Percentiles rank a stretch among this genome's conserved stretches.
Evolutionary conservation across 1,284 basidiomycete genomes (phyloP).

Genomic region (Apiotrichum veenhuisii): DNA sequence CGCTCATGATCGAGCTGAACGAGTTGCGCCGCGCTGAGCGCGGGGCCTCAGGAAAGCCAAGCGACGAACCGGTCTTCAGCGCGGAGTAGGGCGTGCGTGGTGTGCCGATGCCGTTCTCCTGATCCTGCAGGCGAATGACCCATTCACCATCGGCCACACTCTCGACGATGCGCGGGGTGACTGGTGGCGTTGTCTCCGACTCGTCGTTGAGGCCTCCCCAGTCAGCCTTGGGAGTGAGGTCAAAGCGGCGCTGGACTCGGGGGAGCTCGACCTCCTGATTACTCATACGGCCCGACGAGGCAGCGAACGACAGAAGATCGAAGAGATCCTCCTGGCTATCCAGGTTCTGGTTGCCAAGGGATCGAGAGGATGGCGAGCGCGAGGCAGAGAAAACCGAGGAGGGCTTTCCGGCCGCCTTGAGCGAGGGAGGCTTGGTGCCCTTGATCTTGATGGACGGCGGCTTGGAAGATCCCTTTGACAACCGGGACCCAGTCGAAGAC

Average conservation of each 20-base stretch:
- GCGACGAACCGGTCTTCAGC: not conserved
- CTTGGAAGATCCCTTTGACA: not conserved
- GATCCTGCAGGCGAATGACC: constrained; percentile 3
- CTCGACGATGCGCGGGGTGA: constrained; percentile 3
- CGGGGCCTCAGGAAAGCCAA: not conserved
- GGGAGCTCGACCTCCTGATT: constrained; percentile 14
- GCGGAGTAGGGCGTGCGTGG: not conserved
- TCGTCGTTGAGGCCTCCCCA: not conserved
- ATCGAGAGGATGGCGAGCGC: not conserved
- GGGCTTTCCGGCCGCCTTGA: not conserved
- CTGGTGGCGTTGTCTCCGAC: not conserved
- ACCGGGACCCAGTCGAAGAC: not conserved
- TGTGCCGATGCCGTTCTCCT: not conserved
- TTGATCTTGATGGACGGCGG: not conserved
- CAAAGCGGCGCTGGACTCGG: not conserved
- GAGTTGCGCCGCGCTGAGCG: not conserved
- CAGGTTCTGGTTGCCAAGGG: not conserved
- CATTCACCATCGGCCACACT: constrained; percentile 6
- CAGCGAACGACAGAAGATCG: constrained; percentile 4
- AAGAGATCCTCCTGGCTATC: constrained; percentile 11
- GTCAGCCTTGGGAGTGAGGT: constrained; percentile 1
- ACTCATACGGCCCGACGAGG: constrained; percentile 4
- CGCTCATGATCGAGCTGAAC: not conserved
- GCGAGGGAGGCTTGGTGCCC: not conserved
- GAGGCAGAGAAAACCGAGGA: not conserved